Evolutionary conservation across 116 monocot genomes (phyloP), one percentile per base, ranked within the genome.

Genomic region (Cymodocea nodosa): DNA sequence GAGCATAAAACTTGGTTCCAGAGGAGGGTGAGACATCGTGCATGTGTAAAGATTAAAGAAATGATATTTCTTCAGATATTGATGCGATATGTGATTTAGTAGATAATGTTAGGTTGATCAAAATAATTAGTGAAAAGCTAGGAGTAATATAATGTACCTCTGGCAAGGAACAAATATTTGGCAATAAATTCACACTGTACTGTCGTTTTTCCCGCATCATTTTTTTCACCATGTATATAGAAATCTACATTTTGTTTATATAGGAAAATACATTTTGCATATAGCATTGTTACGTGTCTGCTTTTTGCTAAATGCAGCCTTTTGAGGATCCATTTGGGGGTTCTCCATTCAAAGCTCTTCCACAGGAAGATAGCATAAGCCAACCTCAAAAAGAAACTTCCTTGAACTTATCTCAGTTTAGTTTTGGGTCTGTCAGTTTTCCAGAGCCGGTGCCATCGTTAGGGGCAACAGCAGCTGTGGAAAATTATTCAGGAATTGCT

Each of bases 241-340:
- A 16, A 16, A 54, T n/a, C 17, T 54, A 1, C 17, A 5, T 54
- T 15, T 18, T 15, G 15, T 15, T 19, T 6, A 54, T 54, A 30
- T 30, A 30, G 30, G 3, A 30, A 30, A 30, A 30, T 30, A 30
- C 30, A 3, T 30, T 30, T 30, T 30, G 16, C 5, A 54, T 54
- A 16, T 44, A 5, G 5, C 54, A 54, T 54, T 54, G 23, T 49
- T 19, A 63, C 10, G 6, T 63, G 39, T 63, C 37, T 39, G n/a
- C 13, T 44, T 39, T n/a, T 14, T 63, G 23, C 10, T 4, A 51
- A 16, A 17, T 35, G 58, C 87, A 97, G 87, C 63, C 64, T 70
- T 61, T 35, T 50, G 75, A 81, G 69, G 77, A 97, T 82, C 91
- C 88, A 63, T 97, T 91, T 75, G 91, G 88, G 35, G 88, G 82